Evolutionary conservation across 345 rosid species (phyloP), one percentile per base, ranked within the genome.

Genomic region (Durio zibethinus): DNA sequence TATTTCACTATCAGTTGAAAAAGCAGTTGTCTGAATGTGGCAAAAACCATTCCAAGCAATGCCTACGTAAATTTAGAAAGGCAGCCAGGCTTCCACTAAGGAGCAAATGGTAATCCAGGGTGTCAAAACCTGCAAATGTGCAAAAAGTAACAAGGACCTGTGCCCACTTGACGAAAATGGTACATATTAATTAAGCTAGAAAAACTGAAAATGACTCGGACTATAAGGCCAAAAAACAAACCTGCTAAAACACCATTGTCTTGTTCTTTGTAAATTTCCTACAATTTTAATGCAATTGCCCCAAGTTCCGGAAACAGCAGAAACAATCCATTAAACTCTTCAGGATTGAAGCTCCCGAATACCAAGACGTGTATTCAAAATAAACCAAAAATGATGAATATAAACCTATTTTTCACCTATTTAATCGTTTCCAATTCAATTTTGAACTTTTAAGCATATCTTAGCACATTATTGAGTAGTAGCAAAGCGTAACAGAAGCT

Each of bases 171-270:
- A 70, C 40, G 7, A 77, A 38, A 38, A 16, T 38, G 40, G 7
- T 65, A 66, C 56, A 5, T 15, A 43, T 1, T 12, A 40, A 43
- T 1, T 12, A 40, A 74, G 52, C n/a, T 10, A 53, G 75, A 76
- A 63, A 78, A 59, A 52, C 52, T 54, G 85, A 85, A 76, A 82
- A 78, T 2, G 82, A 82, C 87, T 73, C 11, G 50, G 62, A 79
- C 78, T 79, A 8, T 0, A 59, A 31, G 43, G 66, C 12, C 1
- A 45, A n/a, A 50, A 71, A 53, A 70, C 53, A 76, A 59, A 57
- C 31, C 36, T 9, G 27, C 18, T 63, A 18, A 42, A 23, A 4
- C 18, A 27, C 27, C 18, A 3, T 70, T 66, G 84, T 81, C 76
- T 33, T 71, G 21, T 82, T 62, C 77, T 27, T 50, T 78, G 78